A percentile compares a stretch with the other conserved stretches of the same genome.
Evolutionary conservation across 2,329 filamentous ascomycete species (phyloP).

Genomic region (Penicillium verrucosum): DNA sequence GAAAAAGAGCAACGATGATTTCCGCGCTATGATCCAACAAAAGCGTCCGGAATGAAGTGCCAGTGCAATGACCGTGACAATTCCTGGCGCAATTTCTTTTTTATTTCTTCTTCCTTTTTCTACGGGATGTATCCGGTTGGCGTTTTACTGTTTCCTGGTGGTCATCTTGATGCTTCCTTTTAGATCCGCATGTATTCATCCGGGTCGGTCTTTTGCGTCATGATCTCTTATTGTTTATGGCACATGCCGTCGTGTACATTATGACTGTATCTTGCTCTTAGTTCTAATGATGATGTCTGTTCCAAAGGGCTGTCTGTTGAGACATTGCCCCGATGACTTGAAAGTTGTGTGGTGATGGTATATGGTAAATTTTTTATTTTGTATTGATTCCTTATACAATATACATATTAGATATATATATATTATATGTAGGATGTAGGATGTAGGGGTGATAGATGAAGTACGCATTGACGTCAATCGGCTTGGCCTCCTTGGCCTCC

Average conservation of each 20-base stretch:
- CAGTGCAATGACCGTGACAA: constrained; percentile 20
- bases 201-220: constrained; percentile 8
- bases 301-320: constrained; percentile 9
- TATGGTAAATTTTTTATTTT: neutral
- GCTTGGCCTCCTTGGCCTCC: neutral
- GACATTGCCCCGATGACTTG: constrained; percentile 8
- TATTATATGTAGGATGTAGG: neutral
- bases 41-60: constrained; percentile 29
- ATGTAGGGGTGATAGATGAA: neutral
- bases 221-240: constrained; percentile 12
- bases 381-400: too few relatives aligned
- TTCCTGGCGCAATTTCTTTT: constrained; percentile 18
- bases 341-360: neutral
- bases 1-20: constrained; percentile 57
- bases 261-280: constrained; percentile 21
- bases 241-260: constrained; percentile 23
- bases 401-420: too few relatives aligned
- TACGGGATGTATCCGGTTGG: constrained; percentile 28
- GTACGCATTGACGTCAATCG: constrained; percentile 6
- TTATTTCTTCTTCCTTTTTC: neutral
- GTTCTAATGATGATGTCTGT: constrained; percentile 27
- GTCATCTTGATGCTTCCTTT: constrained; percentile 9
- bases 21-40: constrained; percentile 53
- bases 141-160: constrained; percentile 21
- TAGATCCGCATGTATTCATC: constrained; percentile 9